A percentile compares a stretch with the other conserved stretches of the same genome.
Conservation (phyloP, 306 rosid species). For the Fragaria iinumae region DNA sequence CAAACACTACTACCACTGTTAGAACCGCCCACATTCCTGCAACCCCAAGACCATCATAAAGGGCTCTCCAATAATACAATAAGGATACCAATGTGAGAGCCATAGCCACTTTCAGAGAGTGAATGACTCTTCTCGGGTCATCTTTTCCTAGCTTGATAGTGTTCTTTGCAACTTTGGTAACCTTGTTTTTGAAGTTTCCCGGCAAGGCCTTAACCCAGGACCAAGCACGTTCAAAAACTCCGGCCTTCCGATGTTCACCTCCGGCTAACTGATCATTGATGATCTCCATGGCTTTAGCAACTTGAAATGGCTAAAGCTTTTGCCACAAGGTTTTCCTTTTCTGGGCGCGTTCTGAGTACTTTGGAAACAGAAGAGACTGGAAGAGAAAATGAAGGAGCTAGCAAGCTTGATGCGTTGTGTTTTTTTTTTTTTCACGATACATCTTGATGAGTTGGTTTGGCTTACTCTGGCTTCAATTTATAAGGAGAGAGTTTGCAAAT, state of each 20-base stretch:
- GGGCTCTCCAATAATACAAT: slow-evolving; percentile 66
- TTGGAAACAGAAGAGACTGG: slow-evolving; percentile 6
- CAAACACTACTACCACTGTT: slow-evolving; percentile 84
- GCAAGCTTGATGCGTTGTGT: neutral
- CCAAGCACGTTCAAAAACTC: slow-evolving; percentile 14
- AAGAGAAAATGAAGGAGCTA: slow-evolving; percentile 25
- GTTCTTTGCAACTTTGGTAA: slow-evolving; percentile 32
- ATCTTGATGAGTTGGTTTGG: slow-evolving; percentile 16
- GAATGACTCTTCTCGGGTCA: slow-evolving; percentile 82
- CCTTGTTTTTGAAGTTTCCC: slow-evolving; percentile 35
- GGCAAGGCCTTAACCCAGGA: slow-evolving; percentile 36
- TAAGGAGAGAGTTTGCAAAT: slow-evolving; percentile 26
- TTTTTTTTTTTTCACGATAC: no score
- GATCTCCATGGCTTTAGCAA: slow-evolving; percentile 45
- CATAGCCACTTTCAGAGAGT: slow-evolving; percentile 85
- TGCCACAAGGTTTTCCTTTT: slow-evolving; percentile 15
- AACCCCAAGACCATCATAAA: slow-evolving; percentile 75
- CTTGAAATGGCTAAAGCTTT: slow-evolving; percentile 2
- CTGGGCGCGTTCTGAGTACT: neutral
- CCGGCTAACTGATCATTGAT: slow-evolving; percentile 24
- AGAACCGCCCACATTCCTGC: slow-evolving; percentile 94
- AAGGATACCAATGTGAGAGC: slow-evolving; percentile 86
- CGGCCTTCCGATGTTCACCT: slow-evolving; percentile 20
- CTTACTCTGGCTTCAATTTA: slow-evolving; percentile 30
- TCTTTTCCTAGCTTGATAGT: slow-evolving; percentile 66